Percentiles rank a stretch among this genome's conserved stretches.
Conservation (phyloP, 495 filamentous ascomycete species). For the Penicillium salamii region DNA sequence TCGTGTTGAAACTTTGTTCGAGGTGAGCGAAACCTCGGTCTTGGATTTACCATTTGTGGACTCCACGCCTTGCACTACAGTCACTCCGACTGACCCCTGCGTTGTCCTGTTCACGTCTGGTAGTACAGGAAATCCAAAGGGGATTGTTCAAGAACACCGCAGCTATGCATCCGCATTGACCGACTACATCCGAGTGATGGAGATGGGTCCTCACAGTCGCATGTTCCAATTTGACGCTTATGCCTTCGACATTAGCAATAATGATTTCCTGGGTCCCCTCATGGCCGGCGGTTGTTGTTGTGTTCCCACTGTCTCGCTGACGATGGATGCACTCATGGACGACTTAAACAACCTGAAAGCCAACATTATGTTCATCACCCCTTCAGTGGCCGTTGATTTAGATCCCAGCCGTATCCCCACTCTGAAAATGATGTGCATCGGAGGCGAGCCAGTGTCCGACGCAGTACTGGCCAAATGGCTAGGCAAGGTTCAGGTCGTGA, state of each 20-base stretch:
- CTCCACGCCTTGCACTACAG: background rate
- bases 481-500: slow-evolving; percentile 39
- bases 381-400: slow-evolving; percentile 38
- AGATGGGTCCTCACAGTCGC: slow-evolving; percentile 19
- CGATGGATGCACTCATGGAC: slow-evolving; percentile 28
- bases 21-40: slow-evolving; percentile 12
- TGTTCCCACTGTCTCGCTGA: slow-evolving; percentile 34
- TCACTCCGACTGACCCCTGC: slow-evolving; percentile 18
- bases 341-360: slow-evolving; percentile 34
- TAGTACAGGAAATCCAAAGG: slow-evolving; percentile 46
- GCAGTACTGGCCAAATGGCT: slow-evolving; percentile 46
- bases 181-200: slow-evolving; percentile 18
- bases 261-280: slow-evolving; percentile 41
- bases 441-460: slow-evolving; percentile 45
- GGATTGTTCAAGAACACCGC: slow-evolving; percentile 47
- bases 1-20: slow-evolving; percentile 6
- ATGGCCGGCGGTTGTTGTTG: slow-evolving; percentile 47
- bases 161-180: slow-evolving; percentile 27
- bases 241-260: slow-evolving; percentile 44
- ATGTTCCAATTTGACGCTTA: slow-evolving; percentile 46
- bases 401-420: slow-evolving; percentile 32
- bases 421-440: slow-evolving; percentile 35
- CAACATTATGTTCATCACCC: slow-evolving; percentile 42
- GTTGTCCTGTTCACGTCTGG: slow-evolving; percentile 44
- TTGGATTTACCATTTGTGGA: background rate